Base-by-base conservation (phyloP, 768 basidiomycete species). In the Paxillus rubicundulus region DNA sequence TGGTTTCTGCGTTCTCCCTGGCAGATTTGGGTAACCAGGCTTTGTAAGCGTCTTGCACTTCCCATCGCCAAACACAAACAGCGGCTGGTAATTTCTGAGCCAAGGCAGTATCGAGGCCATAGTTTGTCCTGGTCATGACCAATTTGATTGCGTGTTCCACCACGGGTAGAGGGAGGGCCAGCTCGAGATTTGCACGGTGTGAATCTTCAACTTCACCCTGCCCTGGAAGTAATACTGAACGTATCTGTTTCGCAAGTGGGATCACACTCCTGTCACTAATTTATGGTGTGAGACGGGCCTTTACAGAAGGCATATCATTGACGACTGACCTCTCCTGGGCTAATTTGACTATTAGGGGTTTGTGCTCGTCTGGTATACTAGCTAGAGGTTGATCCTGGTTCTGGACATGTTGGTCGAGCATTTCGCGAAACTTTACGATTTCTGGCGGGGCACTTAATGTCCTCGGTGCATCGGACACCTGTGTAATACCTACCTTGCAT, bases 41-140 rank as follows among this genome's bases (percentile, higher is more conserved):
- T 52, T 72, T 71, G 56, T 78, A 74, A 17, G 76, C 59, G 3
- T 81, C 76, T 60, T 81, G 82, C 10, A 89, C 84, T 66, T 96
- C 93, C 93, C 92, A 96, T 47, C 89, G 76, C 91, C 90, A 95
- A 18, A 87, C 72, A 55, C 80, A 85, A 32, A 89, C 70, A n/a
- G 80, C 72, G 7, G 85, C 81, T 13, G 86, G 84, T 18, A 74
- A 61, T 63, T 79, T 88, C 47, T 72, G 72, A 33, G 79, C 80
- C 16, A 71, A 61, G 2, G 72, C 69, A 20, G 36, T 57, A 47
- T 89, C 83, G 5, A 94, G 68, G 1, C 93, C 93, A 62, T 95
- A 95, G 67, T 96, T 94, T 24, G 78, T 80, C 14, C 93, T 84
- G 27, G 66, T 73, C 50, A 90, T 81, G 10, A 87, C 66, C 2